These are phyloP conservation scores for Yarrowia galli DNA, from an alignment of 1,139 yeast genomes.

Conservation along the genomic window DNA sequence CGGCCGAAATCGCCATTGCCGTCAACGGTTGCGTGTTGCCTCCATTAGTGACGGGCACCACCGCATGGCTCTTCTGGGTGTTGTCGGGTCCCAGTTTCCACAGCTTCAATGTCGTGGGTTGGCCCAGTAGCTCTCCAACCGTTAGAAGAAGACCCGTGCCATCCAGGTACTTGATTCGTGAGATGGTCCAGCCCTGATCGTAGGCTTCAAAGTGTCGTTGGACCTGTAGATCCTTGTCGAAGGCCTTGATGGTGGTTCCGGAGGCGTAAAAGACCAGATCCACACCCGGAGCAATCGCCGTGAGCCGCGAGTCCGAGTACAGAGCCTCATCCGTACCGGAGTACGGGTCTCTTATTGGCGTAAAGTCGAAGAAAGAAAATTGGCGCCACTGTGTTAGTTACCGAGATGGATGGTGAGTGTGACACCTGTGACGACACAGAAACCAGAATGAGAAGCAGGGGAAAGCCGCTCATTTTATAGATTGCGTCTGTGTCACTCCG, in stretches of 20 bases:
- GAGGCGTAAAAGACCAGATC: constrained; percentile 67
- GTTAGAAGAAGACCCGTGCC: constrained; percentile 65
- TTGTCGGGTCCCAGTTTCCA: constrained; percentile 66
- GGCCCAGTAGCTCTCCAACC: constrained; percentile 73
- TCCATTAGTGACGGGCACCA: constrained; percentile 58
- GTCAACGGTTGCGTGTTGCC: constrained; percentile 77
- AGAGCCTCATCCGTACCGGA: constrained; percentile 66
- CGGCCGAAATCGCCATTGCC: constrained; percentile 63
- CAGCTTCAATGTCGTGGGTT: constrained; percentile 68
- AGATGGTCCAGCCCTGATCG: constrained; percentile 63
- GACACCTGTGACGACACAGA: too few relatives aligned
- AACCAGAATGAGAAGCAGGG: neutral
- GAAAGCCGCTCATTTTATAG: neutral
- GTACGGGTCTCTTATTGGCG: constrained; percentile 85
- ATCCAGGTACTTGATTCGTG: constrained; percentile 60
- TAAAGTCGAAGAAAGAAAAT: constrained; percentile 83
- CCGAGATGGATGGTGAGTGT: neutral
- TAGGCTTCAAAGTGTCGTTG: constrained; percentile 66
- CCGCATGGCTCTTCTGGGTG: constrained; percentile 55
- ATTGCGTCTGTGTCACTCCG: neutral
- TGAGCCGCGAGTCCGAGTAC: constrained; percentile 77
- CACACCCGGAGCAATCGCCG: constrained; percentile 64
- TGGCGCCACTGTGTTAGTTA: constrained; percentile 68
- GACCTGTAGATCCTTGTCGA: constrained; percentile 60
- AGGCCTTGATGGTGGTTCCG: constrained; percentile 63